Evolutionary conservation across 1,284 basidiomycete genomes (phyloP), one percentile per base, ranked within the genome.

Genomic region (Violaceomyces palustris): DNA sequence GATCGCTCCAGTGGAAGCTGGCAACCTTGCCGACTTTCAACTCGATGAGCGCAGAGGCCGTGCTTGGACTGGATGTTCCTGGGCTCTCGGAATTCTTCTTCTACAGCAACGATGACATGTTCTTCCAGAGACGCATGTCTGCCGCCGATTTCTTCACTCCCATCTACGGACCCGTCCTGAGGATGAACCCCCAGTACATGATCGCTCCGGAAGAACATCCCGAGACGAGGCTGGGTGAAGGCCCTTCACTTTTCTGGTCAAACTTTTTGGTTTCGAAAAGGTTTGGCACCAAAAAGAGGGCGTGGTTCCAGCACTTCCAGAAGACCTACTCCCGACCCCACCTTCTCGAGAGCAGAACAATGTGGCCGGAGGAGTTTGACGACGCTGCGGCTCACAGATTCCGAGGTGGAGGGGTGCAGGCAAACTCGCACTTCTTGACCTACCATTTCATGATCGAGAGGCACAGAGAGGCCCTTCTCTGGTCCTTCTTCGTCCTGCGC

Each of bases 381-480:
- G 22, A 21, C 1, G 25, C 56, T 3, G 52, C 39, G 1, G 23
- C 41, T 6, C 23, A 50, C 21, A 39, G 64, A 6, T 66, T 63
- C 48, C 46, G 58, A 7, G 56, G 50, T 6, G 31, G 36, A 2
- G 57, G 51, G n/a, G 41, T 48, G 27, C 55, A 51, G 32, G 26
- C 55, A 6, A 54, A 53, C 18, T 45, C 51, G 2, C 57, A 61
- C 18, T 61, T 61, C 23, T 32, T 66, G 6, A 21, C 44, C 9
- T 49, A 56, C 35, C 60, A 61, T 42, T 54, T 48, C 35, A 48
- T 60, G 4, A 36, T 68, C 12, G 64, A 68, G 34, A 45, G 64
- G 3, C 64, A 64, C 36, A 49, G 64, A 3, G 64, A 68, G 38
- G 66, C 66, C 4, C n/a, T 63, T 27, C 48, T 68, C 11, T 68